These are phyloP conservation scores for Pichia insulana DNA, from an alignment of 805 yeast genomes.

Conservation along the genomic window DNA sequence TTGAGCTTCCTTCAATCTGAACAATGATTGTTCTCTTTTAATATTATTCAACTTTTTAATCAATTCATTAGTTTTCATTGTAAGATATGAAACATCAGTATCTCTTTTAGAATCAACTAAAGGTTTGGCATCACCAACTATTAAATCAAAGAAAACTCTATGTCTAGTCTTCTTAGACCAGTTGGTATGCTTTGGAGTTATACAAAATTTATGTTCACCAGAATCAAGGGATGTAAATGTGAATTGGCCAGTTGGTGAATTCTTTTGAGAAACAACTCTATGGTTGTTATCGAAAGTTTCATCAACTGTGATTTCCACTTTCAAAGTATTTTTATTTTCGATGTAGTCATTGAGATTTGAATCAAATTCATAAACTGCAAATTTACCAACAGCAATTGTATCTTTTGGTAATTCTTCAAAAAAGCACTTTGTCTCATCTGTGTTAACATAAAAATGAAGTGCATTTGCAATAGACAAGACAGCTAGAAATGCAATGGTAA, in stretches of 20 bases:
- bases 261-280: constrained; percentile 63
- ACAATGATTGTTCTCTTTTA: constrained; percentile 54
- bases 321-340: constrained; percentile 43
- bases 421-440: constrained; percentile 75
- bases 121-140: constrained; percentile 54
- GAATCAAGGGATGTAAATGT: constrained; percentile 65
- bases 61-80: constrained; percentile 48
- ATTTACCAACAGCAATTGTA: constrained; percentile 72
- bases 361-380: constrained; percentile 59
- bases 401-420: constrained; percentile 70
- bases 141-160: constrained; percentile 63
- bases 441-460: constrained; percentile 70
- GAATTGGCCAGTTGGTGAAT: constrained; percentile 57
- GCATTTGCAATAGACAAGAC: constrained; percentile 28
- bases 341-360: constrained; percentile 38
- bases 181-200: constrained; percentile 42
- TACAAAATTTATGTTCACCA: constrained; percentile 74
- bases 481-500: not conserved
- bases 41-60: constrained; percentile 51
- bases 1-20: constrained; percentile 65
- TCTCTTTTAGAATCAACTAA: constrained; percentile 62
- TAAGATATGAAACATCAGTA: constrained; percentile 44
- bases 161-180: constrained; percentile 44
- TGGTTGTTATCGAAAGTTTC: constrained; percentile 74
- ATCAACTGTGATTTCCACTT: constrained; percentile 61